Conservation (phyloP, 2,329 filamentous ascomycete genomes). For the Acrocalymma vagum region DNA sequence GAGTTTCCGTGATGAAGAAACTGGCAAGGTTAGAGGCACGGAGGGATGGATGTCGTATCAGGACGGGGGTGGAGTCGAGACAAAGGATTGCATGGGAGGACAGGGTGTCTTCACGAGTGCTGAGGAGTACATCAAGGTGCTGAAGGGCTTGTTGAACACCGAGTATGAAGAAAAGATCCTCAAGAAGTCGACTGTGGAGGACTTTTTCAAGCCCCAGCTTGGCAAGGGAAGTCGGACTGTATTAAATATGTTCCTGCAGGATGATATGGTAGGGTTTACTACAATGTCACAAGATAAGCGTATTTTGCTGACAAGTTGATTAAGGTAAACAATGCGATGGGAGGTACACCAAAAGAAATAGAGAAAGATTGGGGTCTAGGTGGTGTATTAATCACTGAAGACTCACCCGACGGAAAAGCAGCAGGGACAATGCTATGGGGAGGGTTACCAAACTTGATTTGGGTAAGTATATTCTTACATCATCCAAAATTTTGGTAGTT, state of each 20-base stretch:
- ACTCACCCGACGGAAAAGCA: slow-evolving; percentile 30
- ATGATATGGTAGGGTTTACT: slow-evolving; percentile 21
- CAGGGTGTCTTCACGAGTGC: slow-evolving; percentile 28
- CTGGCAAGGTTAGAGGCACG: slow-evolving; percentile 17
- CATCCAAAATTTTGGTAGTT: neutral
- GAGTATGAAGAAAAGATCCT: slow-evolving; percentile 36
- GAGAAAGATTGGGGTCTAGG: slow-evolving; percentile 41
- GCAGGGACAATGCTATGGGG: slow-evolving; percentile 43
- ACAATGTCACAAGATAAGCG: too few species aligned
- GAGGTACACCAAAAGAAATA: slow-evolving; percentile 21
- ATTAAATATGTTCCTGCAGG: slow-evolving; percentile 47
- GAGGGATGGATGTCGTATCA: slow-evolving; percentile 18
- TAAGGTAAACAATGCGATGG: slow-evolving; percentile 35
- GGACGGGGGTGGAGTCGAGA: slow-evolving; percentile 23
- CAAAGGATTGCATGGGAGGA: slow-evolving; percentile 34
- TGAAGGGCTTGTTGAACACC: slow-evolving; percentile 33
- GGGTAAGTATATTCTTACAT: slow-evolving; percentile 29
- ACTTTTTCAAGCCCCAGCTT: slow-evolving; percentile 44
- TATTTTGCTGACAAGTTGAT: neutral
- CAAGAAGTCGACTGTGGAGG: slow-evolving; percentile 30
- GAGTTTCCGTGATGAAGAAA: slow-evolving; percentile 22
- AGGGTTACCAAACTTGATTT: slow-evolving; percentile 42
- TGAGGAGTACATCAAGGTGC: slow-evolving; percentile 40
- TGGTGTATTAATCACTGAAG: slow-evolving; percentile 33
- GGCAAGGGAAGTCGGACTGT: slow-evolving; percentile 12